Base-by-base conservation (phyloP, 345 rosid genomes). In the Eucalyptus sp. region DNA sequence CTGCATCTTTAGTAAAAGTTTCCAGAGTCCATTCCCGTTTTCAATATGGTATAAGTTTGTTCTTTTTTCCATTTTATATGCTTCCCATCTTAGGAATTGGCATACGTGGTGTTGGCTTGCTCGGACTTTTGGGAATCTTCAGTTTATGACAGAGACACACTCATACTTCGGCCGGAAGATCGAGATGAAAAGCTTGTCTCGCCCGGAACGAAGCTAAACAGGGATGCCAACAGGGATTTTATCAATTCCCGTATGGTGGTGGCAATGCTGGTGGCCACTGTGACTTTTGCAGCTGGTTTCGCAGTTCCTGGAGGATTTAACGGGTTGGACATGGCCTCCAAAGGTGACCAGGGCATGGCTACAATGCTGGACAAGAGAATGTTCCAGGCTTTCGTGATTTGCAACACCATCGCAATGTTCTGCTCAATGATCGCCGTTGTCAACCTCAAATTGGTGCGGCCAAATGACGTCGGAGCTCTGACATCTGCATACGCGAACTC, bases 401-500 rank as follows among this genome's bases (percentile, higher is more conserved):
- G 1, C 81, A 71, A 71, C 81, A 18, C 81, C 44, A 17, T 3
- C 13, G 81, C 81, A 7, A 71, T 71, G 81, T 9, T 33, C 81
- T 9, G 46, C 44, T 17, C 81, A 37, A 37, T 37, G 24, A 0
- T 0, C 4, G 81, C 81, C 3, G 25, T 17, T 11, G 1, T 20
- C 81, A 18, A 8, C 81, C 81, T 71, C 81, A 37, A 18, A 1
- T 31, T 3, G 11, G 43, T 0, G 1, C 13, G 37, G 22, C 43
- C 16, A 8, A 2, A 33, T 3, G 80, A 68, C 10, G 5, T 8
- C 6, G 10, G 0, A 17, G 1, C 44, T 4, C 13, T 12, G 12
- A 1, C 17, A 4, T 1, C 7, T 18, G 7, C 43, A 16, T 16
- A 1, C 41, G 0, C 0, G 0, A 2, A 0, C 44, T 4, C 81